Base-by-base conservation (phyloP, 805 yeast species). In the Ogataea polymorpha region DNA sequence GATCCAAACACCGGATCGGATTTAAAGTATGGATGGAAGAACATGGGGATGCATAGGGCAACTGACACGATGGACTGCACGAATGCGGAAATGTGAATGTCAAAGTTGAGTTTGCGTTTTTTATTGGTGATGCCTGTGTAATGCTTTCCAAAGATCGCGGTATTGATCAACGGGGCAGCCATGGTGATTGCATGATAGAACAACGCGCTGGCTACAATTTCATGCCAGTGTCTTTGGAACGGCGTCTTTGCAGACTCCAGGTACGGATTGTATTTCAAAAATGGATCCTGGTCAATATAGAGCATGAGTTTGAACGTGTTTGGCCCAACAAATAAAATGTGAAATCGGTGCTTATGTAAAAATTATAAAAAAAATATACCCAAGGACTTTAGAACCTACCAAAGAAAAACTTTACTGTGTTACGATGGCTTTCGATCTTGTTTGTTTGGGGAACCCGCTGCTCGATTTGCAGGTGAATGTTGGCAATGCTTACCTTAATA, bases 381-480 rank as follows among this genome's bases (percentile, higher is more conserved):
- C 7, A 29, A 21, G 21, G 13, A 12, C 13, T 32, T 32, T 11
- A 20, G 13, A 33, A 13, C 32, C 27, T 32, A 28, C 41, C 16
- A 35, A 20, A 20, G 21, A 20, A 40, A 37, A 31, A 31, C 15
- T 30, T 29, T 20, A 11, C 27, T 24, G 12, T 10, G 11, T 27
- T 27, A 54, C 20, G 34, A 79, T 79, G 86, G 67, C 84, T 34
- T 82, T 67, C 70, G 77, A 78, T 46, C 72, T 88, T 52, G 83
- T 89, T 51, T 84, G 91, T 68, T 78, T 90, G 63, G 96, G 97
- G 58, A 90, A 90, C 75, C 98, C 96, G 32, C 74, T 90, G 51
- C 74, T 90, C 45, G 96, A 89, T 63, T 69, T 87, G 55, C 96
- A 88, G 72, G 86, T 82, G 63, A 78, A 80, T 48, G 89, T 82